phyloP scores from a whole-genome alignment of 176 grass and related monocot species.

The Triticum turgidum region DNA sequence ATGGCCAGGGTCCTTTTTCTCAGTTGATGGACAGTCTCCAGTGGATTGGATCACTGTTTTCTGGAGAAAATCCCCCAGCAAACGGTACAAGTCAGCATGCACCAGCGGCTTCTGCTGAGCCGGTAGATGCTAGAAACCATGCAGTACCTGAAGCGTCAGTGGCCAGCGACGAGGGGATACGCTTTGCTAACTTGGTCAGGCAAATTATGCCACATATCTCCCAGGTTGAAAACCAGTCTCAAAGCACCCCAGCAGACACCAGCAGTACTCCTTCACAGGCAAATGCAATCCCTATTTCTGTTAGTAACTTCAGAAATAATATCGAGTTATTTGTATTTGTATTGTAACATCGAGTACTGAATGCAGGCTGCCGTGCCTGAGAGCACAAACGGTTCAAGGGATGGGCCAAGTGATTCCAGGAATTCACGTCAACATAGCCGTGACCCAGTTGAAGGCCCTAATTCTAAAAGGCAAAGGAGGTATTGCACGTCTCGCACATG shows the following conservation, averaged over 20 bases:
- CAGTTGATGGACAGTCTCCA: slow-evolving; percentile 57
- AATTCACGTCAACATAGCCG: slow-evolving; percentile 46
- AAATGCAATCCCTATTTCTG: slow-evolving; percentile 29
- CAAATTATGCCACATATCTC: slow-evolving; percentile 91
- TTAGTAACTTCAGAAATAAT: neutral
- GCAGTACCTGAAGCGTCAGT: slow-evolving; percentile 39
- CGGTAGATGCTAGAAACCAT: slow-evolving; percentile 38
- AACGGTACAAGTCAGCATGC: slow-evolving; percentile 47
- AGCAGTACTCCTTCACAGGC: slow-evolving; percentile 33
- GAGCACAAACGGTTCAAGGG: slow-evolving; percentile 39
- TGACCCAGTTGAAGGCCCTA: slow-evolving; percentile 62
- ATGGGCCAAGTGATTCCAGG: slow-evolving; percentile 53
- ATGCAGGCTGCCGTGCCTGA: slow-evolving; percentile 46
- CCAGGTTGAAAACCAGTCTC: slow-evolving; percentile 44
- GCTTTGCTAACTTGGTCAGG: slow-evolving; percentile 69
- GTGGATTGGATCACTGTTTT: slow-evolving; percentile 48
- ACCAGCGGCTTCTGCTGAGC: slow-evolving; percentile 37
- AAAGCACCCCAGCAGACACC: slow-evolving; percentile 33
- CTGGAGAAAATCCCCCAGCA: slow-evolving; percentile 44
- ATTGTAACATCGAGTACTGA: slow-evolving; percentile 18
- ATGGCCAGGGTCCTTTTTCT: slow-evolving; percentile 38
- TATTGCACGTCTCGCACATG: slow-evolving; percentile 17
- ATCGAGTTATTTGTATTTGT: neutral
- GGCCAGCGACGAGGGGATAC: slow-evolving; percentile 64
- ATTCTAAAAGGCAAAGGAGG: slow-evolving; percentile 93